Percentiles rank a stretch among this genome's conserved stretches.
Evolutionary conservation across 2,329 filamentous ascomycete genomes (phyloP).

Genomic region (Juglanconis sp.): DNA sequence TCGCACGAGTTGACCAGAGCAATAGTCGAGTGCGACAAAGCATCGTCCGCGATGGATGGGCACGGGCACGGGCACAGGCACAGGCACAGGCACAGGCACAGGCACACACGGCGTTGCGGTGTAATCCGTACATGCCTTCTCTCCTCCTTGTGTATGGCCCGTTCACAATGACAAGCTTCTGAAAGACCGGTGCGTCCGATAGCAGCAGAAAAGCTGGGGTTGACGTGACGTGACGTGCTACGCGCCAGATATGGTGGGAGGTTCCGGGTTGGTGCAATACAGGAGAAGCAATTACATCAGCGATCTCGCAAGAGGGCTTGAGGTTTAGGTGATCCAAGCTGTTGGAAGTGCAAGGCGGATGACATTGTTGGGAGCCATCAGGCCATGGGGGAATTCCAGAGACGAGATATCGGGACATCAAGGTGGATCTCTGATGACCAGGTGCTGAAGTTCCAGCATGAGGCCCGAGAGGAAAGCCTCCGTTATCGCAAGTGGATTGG

Average conservation of each 20-base stretch:
- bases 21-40: not conserved
- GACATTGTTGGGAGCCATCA: no score
- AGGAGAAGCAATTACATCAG: not conserved
- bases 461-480: not conserved
- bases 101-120: not conserved
- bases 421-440: not conserved
- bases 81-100: no score
- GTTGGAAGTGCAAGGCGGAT: not conserved
- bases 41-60: not conserved
- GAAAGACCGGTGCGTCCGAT: constrained; percentile 11
- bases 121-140: not conserved
- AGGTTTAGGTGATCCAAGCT: not conserved
- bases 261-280: not conserved
- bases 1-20: not conserved
- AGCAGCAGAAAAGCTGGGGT: not conserved
- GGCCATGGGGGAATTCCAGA: no score
- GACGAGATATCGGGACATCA: not conserved
- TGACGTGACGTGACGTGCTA: not conserved
- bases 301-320: not conserved
- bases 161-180: not conserved
- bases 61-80: no score
- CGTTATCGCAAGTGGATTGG: constrained; percentile 9
- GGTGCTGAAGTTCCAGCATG: not conserved
- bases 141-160: not conserved
- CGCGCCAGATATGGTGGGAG: not conserved